Percentiles rank a stretch among this genome's conserved stretches.
Evolutionary conservation across 305 asterid species (phyloP).

Genomic region (Andrographis paniculata): DNA sequence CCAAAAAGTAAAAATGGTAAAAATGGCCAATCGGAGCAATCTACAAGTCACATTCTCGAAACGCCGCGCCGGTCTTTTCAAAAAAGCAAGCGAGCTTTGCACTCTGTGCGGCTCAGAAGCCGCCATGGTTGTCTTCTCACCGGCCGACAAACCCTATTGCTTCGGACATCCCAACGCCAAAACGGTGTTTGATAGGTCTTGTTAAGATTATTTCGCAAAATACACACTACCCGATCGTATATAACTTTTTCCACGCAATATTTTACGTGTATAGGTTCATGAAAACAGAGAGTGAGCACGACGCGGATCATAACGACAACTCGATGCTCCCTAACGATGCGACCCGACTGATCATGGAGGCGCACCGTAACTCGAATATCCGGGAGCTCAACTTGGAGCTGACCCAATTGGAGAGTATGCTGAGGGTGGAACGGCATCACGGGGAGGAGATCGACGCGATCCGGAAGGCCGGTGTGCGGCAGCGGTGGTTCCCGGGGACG

Average conservation of each 20-base stretch:
- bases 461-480: slow-evolving; percentile 16
- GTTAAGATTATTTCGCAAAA: no score
- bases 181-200: slow-evolving; percentile 11
- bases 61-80: slow-evolving; percentile 36
- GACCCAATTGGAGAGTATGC: slow-evolving; percentile 22
- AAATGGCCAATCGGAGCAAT: slow-evolving; percentile 30
- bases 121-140: slow-evolving; percentile 35
- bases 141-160: slow-evolving; percentile 26
- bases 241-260: no score
- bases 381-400: slow-evolving; percentile 30
- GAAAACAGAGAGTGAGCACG: no score
- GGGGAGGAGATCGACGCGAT: slow-evolving; percentile 20
- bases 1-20: slow-evolving; percentile 29
- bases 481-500: slow-evolving; percentile 18
- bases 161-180: slow-evolving; percentile 34
- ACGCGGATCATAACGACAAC: no score
- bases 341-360: slow-evolving; percentile 1
- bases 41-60: slow-evolving; percentile 39
- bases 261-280: no score
- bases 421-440: slow-evolving; percentile 17
- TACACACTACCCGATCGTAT: no score
- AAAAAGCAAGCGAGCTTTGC: slow-evolving; percentile 43
- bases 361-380: slow-evolving; percentile 31
- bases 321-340: no score
- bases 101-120: slow-evolving; percentile 30